Evolutionary conservation across 306 rosid species (phyloP), one percentile per base, ranked within the genome.

Genomic region (Rosa chinensis): DNA sequence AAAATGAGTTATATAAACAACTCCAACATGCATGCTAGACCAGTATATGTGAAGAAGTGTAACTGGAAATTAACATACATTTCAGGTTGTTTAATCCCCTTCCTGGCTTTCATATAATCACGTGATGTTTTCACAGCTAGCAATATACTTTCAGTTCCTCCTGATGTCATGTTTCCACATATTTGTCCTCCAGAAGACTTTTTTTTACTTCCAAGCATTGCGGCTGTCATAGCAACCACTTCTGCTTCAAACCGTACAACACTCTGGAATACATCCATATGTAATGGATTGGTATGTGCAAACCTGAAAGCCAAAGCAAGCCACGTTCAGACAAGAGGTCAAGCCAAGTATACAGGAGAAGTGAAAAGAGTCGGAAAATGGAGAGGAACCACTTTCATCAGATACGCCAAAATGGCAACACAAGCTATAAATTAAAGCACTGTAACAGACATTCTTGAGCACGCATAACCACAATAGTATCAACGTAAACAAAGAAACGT

Each of bases 81-180:
- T 89, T 94, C 99, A 10, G 99, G 99, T 72, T 82, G 89, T 75
- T 84, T 80, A 81, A 94, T 92, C 85, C 95, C 91, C 78, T 87
- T 94, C 87, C 81, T 92, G 72, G 85, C 76, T 85, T 91, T 92
- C 99, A 92, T 94, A 77, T 87, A 92, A 86, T 94, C 99, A 59
- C 99, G 99, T 21, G 99, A 89, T 70, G 97, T 86, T 81, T 94
- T 94, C 81, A 94, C 89, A 28, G 99, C 97, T 78, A 94, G 80
- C 73, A 94, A 77, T 87, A 94, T 94, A 81, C 99, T 94, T 87
- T 94, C 99, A 59, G 99, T 94, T 87, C 97, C 99, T 66, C 99
- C 99, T 4, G 99, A 94, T 45, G 99, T 94, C 99, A 94, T 94
- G 85, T 94, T 94, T 78, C 99, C 99, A 75, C 99, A 94, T 75